Evolutionary conservation across 2,329 filamentous ascomycete genomes (phyloP), one percentile per base, ranked within the genome.

Genomic region (Penicillium sp.): DNA sequence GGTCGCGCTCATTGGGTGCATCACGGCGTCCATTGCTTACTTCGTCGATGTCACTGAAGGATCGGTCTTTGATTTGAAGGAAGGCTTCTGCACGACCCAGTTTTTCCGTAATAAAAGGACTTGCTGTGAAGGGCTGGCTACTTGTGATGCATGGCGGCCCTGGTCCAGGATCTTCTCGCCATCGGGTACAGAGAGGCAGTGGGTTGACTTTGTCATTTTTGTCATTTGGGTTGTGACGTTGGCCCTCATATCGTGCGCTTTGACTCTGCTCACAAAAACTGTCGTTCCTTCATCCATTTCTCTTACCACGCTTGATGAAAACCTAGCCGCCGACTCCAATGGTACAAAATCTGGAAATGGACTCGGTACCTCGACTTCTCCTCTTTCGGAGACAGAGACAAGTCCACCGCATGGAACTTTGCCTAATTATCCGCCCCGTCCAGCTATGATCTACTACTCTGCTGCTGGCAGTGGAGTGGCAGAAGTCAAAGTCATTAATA

Each of bases 401-500:
- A 78, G 68, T 58, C 77, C 70, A 23, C 34, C 37, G 21, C 77
- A 74, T 60, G 58, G 73, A 50, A 59, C 71, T 52, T 57, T 66
- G 45, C 56, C 68, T 35, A 56, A 65, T 46, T 25, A 63, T 44
- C 56, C 77, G 68, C 65, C 67, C 65, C 58, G 71, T 0, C 82
- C 87, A 3, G 89, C 90, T 1, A 95, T 95, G 87, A 83, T 93
- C 6, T 99, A 96, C 74, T 99, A 97, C 72, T 92, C 94, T 8
- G 94, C 93, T 55, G 93, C 93, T 40, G 94, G 94, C 46, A 96
- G 91, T 74, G 94, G 94, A 65, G 94, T 99, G 13, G 94, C 94
- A 7, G 94, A 99, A 76, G 93, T 97, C 53, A 92, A 94, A 61
- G 94, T 97, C 56, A 97, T 97, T 55, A 83, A 97, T n/a, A 97